Evolutionary conservation across 2,329 filamentous ascomycete species (phyloP).

Genomic region (Fusarium globosum): DNA sequence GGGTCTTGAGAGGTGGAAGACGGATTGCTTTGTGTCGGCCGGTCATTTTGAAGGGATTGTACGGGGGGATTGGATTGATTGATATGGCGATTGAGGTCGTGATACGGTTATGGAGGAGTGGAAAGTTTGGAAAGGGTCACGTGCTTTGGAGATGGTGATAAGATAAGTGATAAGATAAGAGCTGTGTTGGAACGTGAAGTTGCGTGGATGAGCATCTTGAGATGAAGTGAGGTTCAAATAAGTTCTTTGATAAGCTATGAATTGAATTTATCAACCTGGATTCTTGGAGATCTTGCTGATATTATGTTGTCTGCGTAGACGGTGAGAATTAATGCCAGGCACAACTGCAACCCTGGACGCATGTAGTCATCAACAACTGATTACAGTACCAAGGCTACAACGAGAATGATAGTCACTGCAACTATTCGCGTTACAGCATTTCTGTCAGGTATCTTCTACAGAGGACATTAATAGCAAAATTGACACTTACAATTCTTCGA

Average conservation of each 20-base stretch:
- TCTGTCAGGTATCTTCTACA: too few relatives aligned
- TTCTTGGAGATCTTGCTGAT: accelerated
- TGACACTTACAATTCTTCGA: too few relatives aligned
- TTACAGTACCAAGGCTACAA: not conserved
- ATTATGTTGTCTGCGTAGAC: not conserved
- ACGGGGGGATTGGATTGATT: not conserved
- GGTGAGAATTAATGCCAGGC: too few relatives aligned
- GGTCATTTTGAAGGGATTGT: constrained; percentile 52
- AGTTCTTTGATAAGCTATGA: too few relatives aligned
- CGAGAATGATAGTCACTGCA: too few relatives aligned
- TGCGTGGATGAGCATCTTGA: not conserved
- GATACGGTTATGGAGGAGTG: constrained; percentile 22
- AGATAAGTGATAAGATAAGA: constrained; percentile 19
- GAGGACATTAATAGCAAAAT: too few relatives aligned
- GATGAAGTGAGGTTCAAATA: not conserved
- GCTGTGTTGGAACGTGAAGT: not conserved
- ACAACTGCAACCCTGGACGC: not conserved
- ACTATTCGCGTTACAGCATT: too few relatives aligned
- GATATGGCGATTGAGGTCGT: not conserved
- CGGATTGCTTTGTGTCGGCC: constrained; percentile 63
- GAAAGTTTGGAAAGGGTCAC: constrained; percentile 43
- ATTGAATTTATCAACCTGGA: accelerated
- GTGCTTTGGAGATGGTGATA: constrained; percentile 17
- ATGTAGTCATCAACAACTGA: not conserved
- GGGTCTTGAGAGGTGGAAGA: constrained; percentile 65